Evolutionary conservation across 257 asterid species (phyloP).

Genomic region (Misopates orontium): DNA sequence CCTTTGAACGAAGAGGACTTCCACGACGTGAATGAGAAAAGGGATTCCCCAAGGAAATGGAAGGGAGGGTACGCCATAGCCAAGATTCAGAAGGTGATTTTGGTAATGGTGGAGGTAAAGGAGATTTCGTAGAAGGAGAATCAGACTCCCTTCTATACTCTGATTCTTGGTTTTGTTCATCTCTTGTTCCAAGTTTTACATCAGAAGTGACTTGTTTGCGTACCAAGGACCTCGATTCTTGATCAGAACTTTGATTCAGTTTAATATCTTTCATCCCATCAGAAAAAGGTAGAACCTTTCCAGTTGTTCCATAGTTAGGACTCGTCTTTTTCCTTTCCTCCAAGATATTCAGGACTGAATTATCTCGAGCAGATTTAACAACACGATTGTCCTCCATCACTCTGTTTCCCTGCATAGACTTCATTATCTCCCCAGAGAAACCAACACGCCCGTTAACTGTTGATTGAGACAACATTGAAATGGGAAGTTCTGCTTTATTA

Average conservation of each 20-base stretch:
- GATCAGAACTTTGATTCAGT: slow-evolving; percentile 23
- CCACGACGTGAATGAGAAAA: slow-evolving; percentile 48
- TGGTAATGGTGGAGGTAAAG: slow-evolving; percentile 84
- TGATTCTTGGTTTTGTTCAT: slow-evolving; percentile 25
- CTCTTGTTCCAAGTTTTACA: slow-evolving; percentile 25
- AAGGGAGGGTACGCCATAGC: slow-evolving; percentile 86
- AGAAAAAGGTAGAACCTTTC: slow-evolving; percentile 26
- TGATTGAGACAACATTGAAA: slow-evolving; percentile 21
- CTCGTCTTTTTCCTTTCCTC: slow-evolving; percentile 31
- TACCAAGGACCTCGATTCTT: too few relatives aligned
- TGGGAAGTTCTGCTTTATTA: slow-evolving; percentile 27
- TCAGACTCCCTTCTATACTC: slow-evolving; percentile 27
- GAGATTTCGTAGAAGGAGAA: slow-evolving; percentile 45
- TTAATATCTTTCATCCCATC: slow-evolving; percentile 28
- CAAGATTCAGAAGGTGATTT: slow-evolving; percentile 98
- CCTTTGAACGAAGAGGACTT: slow-evolving; percentile 43
- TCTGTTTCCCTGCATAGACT: slow-evolving; percentile 27
- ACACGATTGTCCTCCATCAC: slow-evolving; percentile 19
- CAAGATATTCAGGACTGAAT: slow-evolving; percentile 5
- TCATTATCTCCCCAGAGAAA: slow-evolving; percentile 24
- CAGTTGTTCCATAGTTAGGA: slow-evolving; percentile 26
- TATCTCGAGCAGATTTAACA: slow-evolving; percentile 21
- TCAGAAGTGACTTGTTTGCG: too few relatives aligned
- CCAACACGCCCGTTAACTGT: slow-evolving; percentile 28
- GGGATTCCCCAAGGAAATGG: slow-evolving; percentile 56